Percentiles rank a stretch among this genome's conserved stretches.
Conservation (phyloP, 495 filamentous ascomycete species). For the Ramalina intermedia region DNA sequence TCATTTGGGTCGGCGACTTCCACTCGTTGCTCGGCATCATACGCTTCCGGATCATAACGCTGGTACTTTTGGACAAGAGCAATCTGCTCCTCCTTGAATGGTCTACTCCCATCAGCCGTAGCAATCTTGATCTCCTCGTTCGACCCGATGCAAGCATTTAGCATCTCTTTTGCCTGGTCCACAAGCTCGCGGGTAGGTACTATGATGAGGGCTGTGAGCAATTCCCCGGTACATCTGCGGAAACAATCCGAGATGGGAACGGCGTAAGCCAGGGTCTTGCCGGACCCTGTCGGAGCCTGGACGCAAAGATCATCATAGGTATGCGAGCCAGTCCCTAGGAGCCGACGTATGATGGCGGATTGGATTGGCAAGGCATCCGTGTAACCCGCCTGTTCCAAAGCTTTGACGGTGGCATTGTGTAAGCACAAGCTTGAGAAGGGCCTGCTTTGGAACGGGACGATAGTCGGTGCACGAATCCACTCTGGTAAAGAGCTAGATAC, state of each 20-base stretch:
- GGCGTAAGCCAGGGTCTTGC: slow-evolving; percentile 83
- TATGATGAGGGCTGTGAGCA: slow-evolving; percentile 62
- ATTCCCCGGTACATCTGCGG: slow-evolving; percentile 39
- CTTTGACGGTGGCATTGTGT: slow-evolving; percentile 38
- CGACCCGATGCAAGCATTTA: slow-evolving; percentile 45
- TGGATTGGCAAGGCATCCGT: slow-evolving; percentile 75
- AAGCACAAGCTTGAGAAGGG: slow-evolving; percentile 51
- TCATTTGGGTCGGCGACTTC: slow-evolving; percentile 29
- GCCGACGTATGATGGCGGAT: slow-evolving; percentile 60
- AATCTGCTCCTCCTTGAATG: slow-evolving; percentile 60
- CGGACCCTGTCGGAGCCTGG: slow-evolving; percentile 81
- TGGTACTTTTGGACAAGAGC: slow-evolving; percentile 47
- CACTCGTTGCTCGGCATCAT: slow-evolving; percentile 25
- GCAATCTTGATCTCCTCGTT: slow-evolving; percentile 58
- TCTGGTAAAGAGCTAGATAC: slow-evolving; percentile 33
- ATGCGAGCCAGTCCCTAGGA: slow-evolving; percentile 37
- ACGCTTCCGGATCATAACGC: slow-evolving; percentile 42
- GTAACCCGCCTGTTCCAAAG: slow-evolving; percentile 50
- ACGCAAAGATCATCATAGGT: slow-evolving; percentile 66
- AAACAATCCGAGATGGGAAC: slow-evolving; percentile 74
- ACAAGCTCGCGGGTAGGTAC: slow-evolving; percentile 86
- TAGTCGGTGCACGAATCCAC: slow-evolving; percentile 66
- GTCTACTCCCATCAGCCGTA: slow-evolving; percentile 65
- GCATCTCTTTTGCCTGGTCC: slow-evolving; percentile 59
- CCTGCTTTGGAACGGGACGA: slow-evolving; percentile 39